Evolutionary conservation across 2,329 filamentous ascomycete species (phyloP), one percentile per base, ranked within the genome.

Genomic region (Aureobasidium sp.): DNA sequence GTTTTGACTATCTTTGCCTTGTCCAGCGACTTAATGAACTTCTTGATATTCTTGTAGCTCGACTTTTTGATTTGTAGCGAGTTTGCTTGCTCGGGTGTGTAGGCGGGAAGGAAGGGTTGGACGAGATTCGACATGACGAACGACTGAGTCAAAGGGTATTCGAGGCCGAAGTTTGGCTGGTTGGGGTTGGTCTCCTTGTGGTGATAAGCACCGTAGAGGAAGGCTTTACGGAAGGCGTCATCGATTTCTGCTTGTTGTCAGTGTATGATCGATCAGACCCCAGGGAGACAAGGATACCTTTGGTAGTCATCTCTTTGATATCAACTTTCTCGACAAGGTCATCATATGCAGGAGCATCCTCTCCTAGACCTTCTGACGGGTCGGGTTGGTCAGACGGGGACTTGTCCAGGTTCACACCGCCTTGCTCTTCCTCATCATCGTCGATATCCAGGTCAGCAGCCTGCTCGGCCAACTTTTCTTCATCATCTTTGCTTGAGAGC

Each of bases 1-100:
- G 79, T 80, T 67, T 85, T 87, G 66, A 87, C 72, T n/a, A 88
- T 74, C 21, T 77, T 71, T 53, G 83, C 75, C 71, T 88, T 88
- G 70, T 88, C 85, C 10, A 89, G 76, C 59, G 82, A 77, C 67
- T 88, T 88, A 72, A 88, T 81, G 70, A 88, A 88, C 66, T 87
- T 88, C 69, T 84, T 86, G 63, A 86, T 80, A 63, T 83, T 88
- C 73, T 88, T 88, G 83, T 83, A 88, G 64, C 82, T 85, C 3
- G 85, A 86, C 73, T 88, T 88, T 69, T 88, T 88, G 72, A 88
- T 86, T 65, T 86, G 83, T 59, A 86, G 80, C 63, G 78, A 83
- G 61, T 80, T 80, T 2, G 78, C 77, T 67, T 84, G 79, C 21
- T 79, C 76, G 5, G 82, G 74, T 11, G 79, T 82, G 69, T 79